Evolutionary conservation across 129 eudicot species (phyloP), one percentile per base, ranked within the genome.

Genomic region (Sambucus nigra): DNA sequence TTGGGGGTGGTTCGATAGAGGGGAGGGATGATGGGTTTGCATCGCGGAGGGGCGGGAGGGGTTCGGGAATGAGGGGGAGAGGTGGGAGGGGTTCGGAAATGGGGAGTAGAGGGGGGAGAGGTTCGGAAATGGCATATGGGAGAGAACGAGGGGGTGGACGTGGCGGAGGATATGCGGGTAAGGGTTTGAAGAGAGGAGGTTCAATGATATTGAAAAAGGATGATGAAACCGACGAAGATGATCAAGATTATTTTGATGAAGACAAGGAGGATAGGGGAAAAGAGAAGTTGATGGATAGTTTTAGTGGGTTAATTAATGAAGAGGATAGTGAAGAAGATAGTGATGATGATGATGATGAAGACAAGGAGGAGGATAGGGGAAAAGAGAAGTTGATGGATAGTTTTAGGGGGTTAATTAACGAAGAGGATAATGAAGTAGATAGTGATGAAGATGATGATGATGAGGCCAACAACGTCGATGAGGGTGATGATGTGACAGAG

Each of bases 341-440:
- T 15, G 80, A 74, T 0, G 85, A 70, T 4, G 55, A 24, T 44
- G 75, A 68, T 10, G 73, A 51, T 3, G 67, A 48, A 2, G 66
- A 64, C 4, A 68, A 47, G 25, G 52, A 47, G 3, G 76, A 44
- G 27, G 70, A n/a, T n/a, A n/a, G n/a, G n/a, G n/a, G n/a, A n/a
- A n/a, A n/a, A n/a, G n/a, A n/a, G n/a, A 35, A 25, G 73, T 40
- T 5, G 63, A 25, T 49, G 74, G 60, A 46, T 74, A 72, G 69
- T 41, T 72, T 74, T 51, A 67, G 59, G 31, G 81, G 75, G 5
- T 67, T 81, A 72, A 64, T 81, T 35, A 76, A 74, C n/a, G n/a
- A n/a, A n/a, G n/a, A n/a, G n/a, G n/a, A n/a, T n/a, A n/a, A n/a
- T n/a, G n/a, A 73, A 6, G 84, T 67, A 15, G 80, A 60, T 9